Evolutionary conservation across 768 basidiomycete genomes (phyloP), one percentile per base, ranked within the genome.

Genomic region (Xanthoconium stramineum): DNA sequence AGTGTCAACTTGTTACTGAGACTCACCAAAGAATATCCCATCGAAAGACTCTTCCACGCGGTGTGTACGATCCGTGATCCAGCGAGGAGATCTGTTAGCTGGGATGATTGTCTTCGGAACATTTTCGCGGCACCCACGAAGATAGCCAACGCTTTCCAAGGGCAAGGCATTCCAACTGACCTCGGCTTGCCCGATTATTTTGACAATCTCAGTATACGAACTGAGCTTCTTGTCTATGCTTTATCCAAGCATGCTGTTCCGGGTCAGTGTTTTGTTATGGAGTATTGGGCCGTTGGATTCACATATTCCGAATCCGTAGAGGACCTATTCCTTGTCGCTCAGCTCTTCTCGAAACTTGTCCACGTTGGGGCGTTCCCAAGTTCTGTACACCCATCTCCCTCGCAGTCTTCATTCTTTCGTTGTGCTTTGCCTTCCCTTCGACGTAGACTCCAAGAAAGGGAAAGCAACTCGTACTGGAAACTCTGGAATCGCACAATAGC

Each of bases 21-120:
- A n/a, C 75, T 95, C 17, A 67, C 78, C 10, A 74, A 65, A 46
- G 75, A 81, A 32, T 94, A 92, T 68, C 83, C 89, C 5, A 70
- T 94, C 38, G 85, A 89, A 60, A 76, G 84, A 45, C 69, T 94
- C 33, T 82, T 87, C 66, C 62, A 68, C n/a, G 74, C 80, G 12
- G 64, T 86, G 17, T 84, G 80, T 64, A 58, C 70, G 2, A 57
- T 60, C 17, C 55, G n/a, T 43, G 55, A 60, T 20, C 54, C 44
- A 24, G 61, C 58, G 29, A 71, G 69, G 55, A 68, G 67, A 39
- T 72, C 68, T 33, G 62, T 80, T 20, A 63, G 65, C 44, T 97
- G 94, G 94, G 88, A 91, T 60, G 88, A 93, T 61, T 83, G 80
- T 60, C 81, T 94, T 24, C 82, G 81, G 33, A 79, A 82, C 55